A percentile compares a stretch with the other conserved stretches of the same genome.
phyloP scores from a whole-genome alignment of 2,329 filamentous ascomycete species.

The Paracorniculantispora psalliotae region DNA sequence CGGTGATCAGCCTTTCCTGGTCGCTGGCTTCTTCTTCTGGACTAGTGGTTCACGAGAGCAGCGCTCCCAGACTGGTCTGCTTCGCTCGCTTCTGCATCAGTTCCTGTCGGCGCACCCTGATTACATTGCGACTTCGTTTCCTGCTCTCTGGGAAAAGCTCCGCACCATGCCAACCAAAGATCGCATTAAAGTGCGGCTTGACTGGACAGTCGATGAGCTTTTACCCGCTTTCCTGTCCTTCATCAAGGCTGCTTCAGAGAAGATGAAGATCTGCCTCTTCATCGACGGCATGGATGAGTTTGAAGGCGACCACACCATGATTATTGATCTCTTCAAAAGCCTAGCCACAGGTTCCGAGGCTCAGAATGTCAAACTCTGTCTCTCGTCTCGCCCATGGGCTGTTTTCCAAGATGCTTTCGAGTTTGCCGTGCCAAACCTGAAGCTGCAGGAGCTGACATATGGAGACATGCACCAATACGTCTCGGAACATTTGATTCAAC shows the following conservation, averaged over 20 bases:
- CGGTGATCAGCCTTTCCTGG: constrained; percentile 21
- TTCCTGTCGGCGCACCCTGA: constrained; percentile 23
- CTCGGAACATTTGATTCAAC: constrained; percentile 18
- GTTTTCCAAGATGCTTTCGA: constrained; percentile 24
- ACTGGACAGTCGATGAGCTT: constrained; percentile 29
- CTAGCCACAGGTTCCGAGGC: constrained; percentile 17
- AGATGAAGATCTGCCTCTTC: constrained; percentile 24
- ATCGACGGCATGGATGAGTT: constrained; percentile 32
- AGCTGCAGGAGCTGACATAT: constrained; percentile 24
- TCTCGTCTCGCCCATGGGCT: constrained; percentile 28
- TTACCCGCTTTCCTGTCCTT: constrained; percentile 21
- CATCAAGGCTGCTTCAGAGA: constrained; percentile 18
- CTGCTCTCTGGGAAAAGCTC: constrained; percentile 25
- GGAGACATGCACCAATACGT: constrained; percentile 25
- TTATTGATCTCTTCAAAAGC: constrained; percentile 26
- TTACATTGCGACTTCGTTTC: constrained; percentile 23
- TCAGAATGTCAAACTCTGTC: constrained; percentile 25
- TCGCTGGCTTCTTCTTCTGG: constrained; percentile 43
- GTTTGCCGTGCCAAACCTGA: constrained; percentile 21
- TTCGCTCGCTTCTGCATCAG: constrained; percentile 33
- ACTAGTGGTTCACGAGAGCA: constrained; percentile 35
- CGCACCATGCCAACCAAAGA: constrained; percentile 26
- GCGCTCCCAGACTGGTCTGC: constrained; percentile 31
- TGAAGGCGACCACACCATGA: constrained; percentile 24
- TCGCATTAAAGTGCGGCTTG: constrained; percentile 23